These are phyloP conservation scores for Serendipita sp. DNA, from an alignment of 1,284 basidiomycete genomes.

Conservation along the genomic window DNA sequence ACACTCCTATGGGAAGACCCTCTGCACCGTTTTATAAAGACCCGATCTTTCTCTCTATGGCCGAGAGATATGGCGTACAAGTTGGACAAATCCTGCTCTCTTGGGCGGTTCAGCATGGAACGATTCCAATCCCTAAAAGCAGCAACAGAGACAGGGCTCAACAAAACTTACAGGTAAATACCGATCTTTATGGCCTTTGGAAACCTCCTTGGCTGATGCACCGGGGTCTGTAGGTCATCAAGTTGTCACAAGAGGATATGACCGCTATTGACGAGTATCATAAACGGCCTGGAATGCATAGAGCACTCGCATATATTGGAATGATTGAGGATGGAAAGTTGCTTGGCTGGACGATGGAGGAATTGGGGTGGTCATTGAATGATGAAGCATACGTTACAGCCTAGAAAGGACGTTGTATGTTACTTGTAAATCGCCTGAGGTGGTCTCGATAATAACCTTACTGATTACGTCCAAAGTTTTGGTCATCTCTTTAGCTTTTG, in stretches of 20 bases:
- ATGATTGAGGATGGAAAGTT: conserved; percentile 21
- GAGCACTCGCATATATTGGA: conserved; percentile 25
- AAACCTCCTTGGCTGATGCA: not conserved
- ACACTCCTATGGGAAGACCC: conserved; percentile 47
- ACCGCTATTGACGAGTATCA: conserved; percentile 27
- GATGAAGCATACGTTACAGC: conserved; percentile 28
- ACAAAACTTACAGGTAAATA: conserved; percentile 30
- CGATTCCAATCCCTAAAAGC: conserved; percentile 34
- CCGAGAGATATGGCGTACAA: conserved; percentile 29
- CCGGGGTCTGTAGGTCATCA: conserved; percentile 22
- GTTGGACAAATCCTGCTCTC: conserved; percentile 40
- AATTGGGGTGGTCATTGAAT: conserved; percentile 34
- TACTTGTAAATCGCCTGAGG: conserved; percentile 40
- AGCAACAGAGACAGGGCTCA: conserved; percentile 32
- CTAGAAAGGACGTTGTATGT: conserved; percentile 18
- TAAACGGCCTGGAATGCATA: conserved; percentile 32
- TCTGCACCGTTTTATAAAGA: conserved; percentile 27
- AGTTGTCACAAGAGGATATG: conserved; percentile 28
- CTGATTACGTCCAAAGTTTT: conserved; percentile 50
- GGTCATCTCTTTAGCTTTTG: too few relatives aligned
- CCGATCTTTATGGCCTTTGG: not conserved
- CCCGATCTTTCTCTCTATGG: conserved; percentile 30
- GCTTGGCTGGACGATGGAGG: conserved; percentile 37
- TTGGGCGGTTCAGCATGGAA: conserved; percentile 34
- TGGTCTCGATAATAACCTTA: conserved; percentile 51